These are phyloP conservation scores for Mangifera indica DNA, from an alignment of 345 rosid genomes.

Conservation along the genomic window DNA sequence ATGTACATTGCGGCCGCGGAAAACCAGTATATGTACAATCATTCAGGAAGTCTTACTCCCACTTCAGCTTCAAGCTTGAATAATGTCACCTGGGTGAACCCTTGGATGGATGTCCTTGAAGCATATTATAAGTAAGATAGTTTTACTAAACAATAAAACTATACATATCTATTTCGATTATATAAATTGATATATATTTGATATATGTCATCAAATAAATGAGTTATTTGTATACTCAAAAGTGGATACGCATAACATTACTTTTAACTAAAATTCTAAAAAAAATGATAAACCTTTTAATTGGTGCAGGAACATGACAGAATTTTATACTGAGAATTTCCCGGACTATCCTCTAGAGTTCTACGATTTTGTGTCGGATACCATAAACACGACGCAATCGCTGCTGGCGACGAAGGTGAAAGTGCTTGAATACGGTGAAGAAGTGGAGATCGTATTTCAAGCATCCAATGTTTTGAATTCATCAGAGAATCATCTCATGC, in stretches of 20 bases:
- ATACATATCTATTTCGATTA: too few species aligned
- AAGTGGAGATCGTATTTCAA: constrained; percentile 31
- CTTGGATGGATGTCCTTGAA: constrained; percentile 10
- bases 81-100: constrained; percentile 28
- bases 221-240: too few species aligned
- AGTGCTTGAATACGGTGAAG: constrained; percentile 27
- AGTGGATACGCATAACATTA: too few species aligned
- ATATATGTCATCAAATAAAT: too few species aligned
- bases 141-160: too few species aligned
- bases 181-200: too few species aligned
- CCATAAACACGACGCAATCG: background rate
- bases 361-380: constrained; percentile 19
- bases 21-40: background rate
- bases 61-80: constrained; percentile 23
- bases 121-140: constrained; percentile 28
- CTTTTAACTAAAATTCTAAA: too few species aligned
- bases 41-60: background rate
- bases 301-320: constrained; percentile 26
- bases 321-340: constrained; percentile 28
- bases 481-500: constrained; percentile 44
- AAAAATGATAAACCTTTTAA: too few species aligned
- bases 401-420: constrained; percentile 20
- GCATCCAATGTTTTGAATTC: constrained; percentile 22
- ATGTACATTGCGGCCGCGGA: constrained; percentile 25
- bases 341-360: constrained; percentile 16